Conservation (phyloP, 2,329 filamentous ascomycete genomes). For the Alternaria postmessia region DNA sequence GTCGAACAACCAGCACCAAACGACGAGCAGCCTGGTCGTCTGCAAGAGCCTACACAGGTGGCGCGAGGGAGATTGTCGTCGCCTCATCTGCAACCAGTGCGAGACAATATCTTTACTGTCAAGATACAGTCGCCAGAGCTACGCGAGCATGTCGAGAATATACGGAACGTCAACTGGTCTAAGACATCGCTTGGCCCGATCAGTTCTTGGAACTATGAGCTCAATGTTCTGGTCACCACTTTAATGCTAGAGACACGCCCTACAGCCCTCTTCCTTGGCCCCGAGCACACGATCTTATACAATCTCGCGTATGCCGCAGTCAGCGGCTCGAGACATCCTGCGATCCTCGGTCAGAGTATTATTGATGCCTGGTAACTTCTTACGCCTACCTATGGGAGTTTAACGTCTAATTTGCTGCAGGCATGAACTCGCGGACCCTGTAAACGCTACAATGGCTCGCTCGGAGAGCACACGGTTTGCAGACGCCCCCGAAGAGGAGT, state of each 20-base stretch:
- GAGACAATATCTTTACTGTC: slow-evolving; percentile 20
- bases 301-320: slow-evolving; percentile 22
- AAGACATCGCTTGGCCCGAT: slow-evolving; percentile 21
- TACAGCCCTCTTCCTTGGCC: slow-evolving; percentile 22
- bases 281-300: slow-evolving; percentile 21
- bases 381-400: not conserved
- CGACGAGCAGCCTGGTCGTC: not conserved
- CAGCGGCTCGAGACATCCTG: slow-evolving; percentile 19
- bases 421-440: slow-evolving; percentile 16
- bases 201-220: slow-evolving; percentile 18
- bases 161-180: slow-evolving; percentile 18
- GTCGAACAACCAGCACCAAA: not conserved
- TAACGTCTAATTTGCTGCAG: slow-evolving; percentile 4
- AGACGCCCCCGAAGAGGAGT: slow-evolving; percentile 22
- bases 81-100: not conserved
- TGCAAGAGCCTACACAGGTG: slow-evolving; percentile 1
- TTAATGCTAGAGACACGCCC: slow-evolving; percentile 25
- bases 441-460: slow-evolving; percentile 14
- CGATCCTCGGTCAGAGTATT: slow-evolving; percentile 17
- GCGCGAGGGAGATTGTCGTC: not conserved
- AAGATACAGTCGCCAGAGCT: slow-evolving; percentile 19
- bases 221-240: slow-evolving; percentile 17
- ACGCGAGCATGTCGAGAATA: slow-evolving; percentile 15
- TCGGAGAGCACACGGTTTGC: slow-evolving; percentile 12
- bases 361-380: slow-evolving; percentile 20